These are phyloP conservation scores for Pterocarpus santalinus DNA, from an alignment of 306 rosid genomes.

Conservation along the genomic window DNA sequence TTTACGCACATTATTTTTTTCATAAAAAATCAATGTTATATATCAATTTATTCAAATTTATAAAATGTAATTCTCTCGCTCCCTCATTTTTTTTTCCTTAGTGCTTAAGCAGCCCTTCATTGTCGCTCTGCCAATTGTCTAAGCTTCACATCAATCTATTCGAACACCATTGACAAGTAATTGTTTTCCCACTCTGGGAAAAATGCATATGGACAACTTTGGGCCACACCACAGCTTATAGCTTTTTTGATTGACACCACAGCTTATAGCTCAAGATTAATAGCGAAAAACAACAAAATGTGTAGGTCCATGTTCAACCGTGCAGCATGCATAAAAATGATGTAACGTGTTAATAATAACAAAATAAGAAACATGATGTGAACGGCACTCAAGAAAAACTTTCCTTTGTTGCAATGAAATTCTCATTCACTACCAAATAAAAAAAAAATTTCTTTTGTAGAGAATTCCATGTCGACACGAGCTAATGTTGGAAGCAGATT, in stretches of 20 bases:
- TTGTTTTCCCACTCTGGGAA: neutral
- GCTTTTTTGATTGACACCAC: neutral
- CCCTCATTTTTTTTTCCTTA: neutral
- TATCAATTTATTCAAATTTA: neutral
- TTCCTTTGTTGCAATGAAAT: too few relatives aligned
- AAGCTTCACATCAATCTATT: slow-evolving; percentile 11
- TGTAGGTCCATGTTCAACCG: slow-evolving; percentile 9
- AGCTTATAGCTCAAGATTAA: neutral
- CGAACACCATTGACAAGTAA: neutral
- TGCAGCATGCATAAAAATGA: neutral
- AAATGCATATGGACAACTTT: slow-evolving; percentile 7
- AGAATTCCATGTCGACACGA: too few relatives aligned
- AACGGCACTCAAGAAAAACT: too few relatives aligned
- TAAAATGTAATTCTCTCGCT: neutral
- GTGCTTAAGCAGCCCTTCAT: slow-evolving; percentile 29
- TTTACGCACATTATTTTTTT: too few relatives aligned
- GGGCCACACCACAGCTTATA: neutral
- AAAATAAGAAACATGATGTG: neutral
- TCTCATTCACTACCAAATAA: too few relatives aligned
- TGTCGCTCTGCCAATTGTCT: too few relatives aligned
- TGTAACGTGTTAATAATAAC: neutral
- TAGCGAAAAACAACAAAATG: slow-evolving; percentile 38
- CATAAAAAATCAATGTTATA: too few relatives aligned
- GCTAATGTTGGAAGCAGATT: too few relatives aligned
- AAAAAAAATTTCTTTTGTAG: too few relatives aligned